Evolutionary conservation across 495 filamentous ascomycete genomes (phyloP).

Genomic region (Aspergillus hancockii): DNA sequence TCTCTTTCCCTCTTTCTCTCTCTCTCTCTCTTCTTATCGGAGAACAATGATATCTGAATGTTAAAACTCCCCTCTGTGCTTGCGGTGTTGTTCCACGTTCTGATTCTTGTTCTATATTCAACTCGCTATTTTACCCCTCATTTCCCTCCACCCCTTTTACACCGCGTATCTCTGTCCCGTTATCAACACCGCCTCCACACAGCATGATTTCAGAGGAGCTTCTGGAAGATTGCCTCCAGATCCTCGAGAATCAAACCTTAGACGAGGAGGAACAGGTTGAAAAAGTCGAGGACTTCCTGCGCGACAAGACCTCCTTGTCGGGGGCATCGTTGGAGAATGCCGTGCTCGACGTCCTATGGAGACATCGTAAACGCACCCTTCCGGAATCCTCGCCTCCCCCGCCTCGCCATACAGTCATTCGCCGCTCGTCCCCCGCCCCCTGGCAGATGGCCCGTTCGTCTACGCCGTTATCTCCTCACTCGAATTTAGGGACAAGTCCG

Average conservation of each 20-base stretch:
- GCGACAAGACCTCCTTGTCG: conserved; percentile 71
- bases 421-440: conserved; percentile 86
- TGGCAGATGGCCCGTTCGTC: conserved; percentile 81
- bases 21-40: neutral
- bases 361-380: conserved; percentile 76
- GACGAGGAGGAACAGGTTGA: conserved; percentile 97
- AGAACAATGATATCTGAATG: conserved; percentile 7
- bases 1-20: too few relatives aligned
- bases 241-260: conserved; percentile 77
- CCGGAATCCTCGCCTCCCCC: conserved; percentile 78
- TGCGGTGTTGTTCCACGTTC: conserved; percentile 8
- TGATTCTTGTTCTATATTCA: conserved; percentile 6
- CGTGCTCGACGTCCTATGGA: conserved; percentile 89
- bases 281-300: conserved; percentile 82
- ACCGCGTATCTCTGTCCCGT: conserved; percentile 10
- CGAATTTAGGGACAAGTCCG: conserved; percentile 74
- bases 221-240: conserved; percentile 84
- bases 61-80: neutral
- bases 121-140: conserved; percentile 13
- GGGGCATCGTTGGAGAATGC: conserved; percentile 86
- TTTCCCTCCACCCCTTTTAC: conserved; percentile 7
- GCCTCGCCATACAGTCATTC: conserved; percentile 83
- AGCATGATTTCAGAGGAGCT: conserved; percentile 89
- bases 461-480: conserved; percentile 76
- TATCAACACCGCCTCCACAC: conserved; percentile 8